phyloP scores from a whole-genome alignment of 768 basidiomycete species.

The Lactarius hatsudake region DNA sequence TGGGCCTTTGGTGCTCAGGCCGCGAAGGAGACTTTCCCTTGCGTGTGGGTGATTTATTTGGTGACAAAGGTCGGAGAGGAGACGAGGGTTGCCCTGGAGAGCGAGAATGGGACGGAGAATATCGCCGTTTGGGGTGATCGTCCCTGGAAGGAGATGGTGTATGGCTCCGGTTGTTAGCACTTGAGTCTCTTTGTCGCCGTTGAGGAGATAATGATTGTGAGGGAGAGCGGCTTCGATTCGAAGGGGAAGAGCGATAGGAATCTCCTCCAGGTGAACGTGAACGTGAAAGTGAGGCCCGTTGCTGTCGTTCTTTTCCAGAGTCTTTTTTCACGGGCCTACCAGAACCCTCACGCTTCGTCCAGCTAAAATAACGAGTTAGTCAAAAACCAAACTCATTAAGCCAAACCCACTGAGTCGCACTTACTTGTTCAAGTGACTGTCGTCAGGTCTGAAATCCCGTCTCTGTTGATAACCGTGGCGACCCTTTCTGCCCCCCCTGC shows the following conservation, averaged over 20 bases:
- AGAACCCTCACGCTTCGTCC: slow-evolving; percentile 59
- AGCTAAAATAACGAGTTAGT: slow-evolving; percentile 41
- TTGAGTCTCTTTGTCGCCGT: slow-evolving; percentile 51
- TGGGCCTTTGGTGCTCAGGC: slow-evolving; percentile 6
- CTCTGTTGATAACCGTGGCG: slow-evolving; percentile 37
- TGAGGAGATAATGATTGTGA: slow-evolving; percentile 63
- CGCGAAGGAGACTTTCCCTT: slow-evolving; percentile 18
- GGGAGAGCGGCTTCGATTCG: slow-evolving; percentile 62
- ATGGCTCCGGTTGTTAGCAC: slow-evolving; percentile 46
- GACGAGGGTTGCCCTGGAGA: slow-evolving; percentile 28
- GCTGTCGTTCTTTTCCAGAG: slow-evolving; percentile 43
- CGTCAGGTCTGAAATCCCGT: slow-evolving; percentile 51
- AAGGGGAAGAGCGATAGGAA: slow-evolving; percentile 62
- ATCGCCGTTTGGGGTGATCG: slow-evolving; percentile 35
- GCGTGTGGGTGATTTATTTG: slow-evolving; percentile 17
- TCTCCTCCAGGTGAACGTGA: slow-evolving; percentile 58
- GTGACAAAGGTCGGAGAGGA: slow-evolving; percentile 20
- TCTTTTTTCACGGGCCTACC: slow-evolving; percentile 40
- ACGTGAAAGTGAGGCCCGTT: slow-evolving; percentile 47
- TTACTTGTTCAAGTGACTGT: slow-evolving; percentile 74
- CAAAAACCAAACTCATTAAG: neutral
- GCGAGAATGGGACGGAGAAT: slow-evolving; percentile 34
- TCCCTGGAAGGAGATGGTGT: slow-evolving; percentile 49
- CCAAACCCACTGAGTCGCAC: slow-evolving; percentile 29
- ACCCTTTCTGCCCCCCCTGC: slow-evolving; percentile 28